Evolutionary conservation across 225 moss, liverwort and hornwort species (phyloP).

Genomic region (Polytrichum commune): DNA sequence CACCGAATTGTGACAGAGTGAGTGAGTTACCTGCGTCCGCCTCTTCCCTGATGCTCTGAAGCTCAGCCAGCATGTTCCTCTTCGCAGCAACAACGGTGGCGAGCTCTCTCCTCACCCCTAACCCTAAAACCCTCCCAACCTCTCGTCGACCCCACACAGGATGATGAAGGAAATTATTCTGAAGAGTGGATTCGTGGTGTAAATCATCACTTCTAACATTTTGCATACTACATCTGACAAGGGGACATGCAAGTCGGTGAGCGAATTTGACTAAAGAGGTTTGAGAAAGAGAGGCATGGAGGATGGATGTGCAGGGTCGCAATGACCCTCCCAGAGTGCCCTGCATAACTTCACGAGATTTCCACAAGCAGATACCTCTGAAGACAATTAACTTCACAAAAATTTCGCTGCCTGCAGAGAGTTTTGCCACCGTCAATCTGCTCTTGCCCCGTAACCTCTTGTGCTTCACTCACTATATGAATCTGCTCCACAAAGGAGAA

Average conservation of each 20-base stretch:
- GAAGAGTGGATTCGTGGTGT: not conserved
- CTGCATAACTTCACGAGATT: slow-evolving; percentile 24
- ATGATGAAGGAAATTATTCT: slow-evolving; percentile 3
- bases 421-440: no score
- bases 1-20: not conserved
- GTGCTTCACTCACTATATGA: no score
- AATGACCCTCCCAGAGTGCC: slow-evolving; percentile 41
- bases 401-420: no score
- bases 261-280: slow-evolving; percentile 11
- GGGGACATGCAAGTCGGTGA: slow-evolving; percentile 14
- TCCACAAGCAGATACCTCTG: no score
- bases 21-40: slow-evolving; percentile 41
- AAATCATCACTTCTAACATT: slow-evolving; percentile 9
- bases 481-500: no score
- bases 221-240: slow-evolving; percentile 10
- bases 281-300: slow-evolving; percentile 21
- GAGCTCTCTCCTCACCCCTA: slow-evolving; percentile 23
- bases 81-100: slow-evolving; percentile 39
- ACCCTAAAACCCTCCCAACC: slow-evolving; percentile 16
- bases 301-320: slow-evolving; percentile 42
- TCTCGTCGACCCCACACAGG: slow-evolving; percentile 20
- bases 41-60: slow-evolving; percentile 65
- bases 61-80: slow-evolving; percentile 59
- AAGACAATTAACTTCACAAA: no score
- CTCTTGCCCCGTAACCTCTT: no score